Percentiles rank a stretch among this genome's conserved stretches.
phyloP scores from a whole-genome alignment of 768 basidiomycete species.

The Leccinum subtestaceum region DNA sequence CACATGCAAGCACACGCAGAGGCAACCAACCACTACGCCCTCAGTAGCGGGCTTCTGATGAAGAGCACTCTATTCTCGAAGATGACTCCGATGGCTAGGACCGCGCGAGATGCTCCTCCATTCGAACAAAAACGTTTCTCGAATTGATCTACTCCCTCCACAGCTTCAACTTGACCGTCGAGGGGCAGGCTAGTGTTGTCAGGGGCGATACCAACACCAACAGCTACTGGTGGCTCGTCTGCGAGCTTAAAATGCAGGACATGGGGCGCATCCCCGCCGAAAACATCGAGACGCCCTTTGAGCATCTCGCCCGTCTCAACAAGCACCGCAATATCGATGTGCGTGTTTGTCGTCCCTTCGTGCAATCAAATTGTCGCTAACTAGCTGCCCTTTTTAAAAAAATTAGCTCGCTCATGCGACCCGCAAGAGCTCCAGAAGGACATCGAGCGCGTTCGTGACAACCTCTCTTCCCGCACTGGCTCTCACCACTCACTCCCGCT shows the following conservation, averaged over 20 bases:
- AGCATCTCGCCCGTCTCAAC: constrained; percentile 91
- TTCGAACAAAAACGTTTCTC: constrained; percentile 91
- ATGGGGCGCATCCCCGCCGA: constrained; percentile 99
- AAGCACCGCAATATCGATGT: constrained; percentile 98
- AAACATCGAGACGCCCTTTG: constrained; percentile 98
- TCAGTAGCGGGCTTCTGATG: constrained; percentile 54
- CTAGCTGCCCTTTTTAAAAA: neutral
- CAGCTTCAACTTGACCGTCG: constrained; percentile 96
- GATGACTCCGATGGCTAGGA: constrained; percentile 80
- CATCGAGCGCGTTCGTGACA: constrained; percentile 51
- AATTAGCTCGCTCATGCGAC: constrained; percentile 33
- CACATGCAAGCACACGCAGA: constrained; percentile 49
- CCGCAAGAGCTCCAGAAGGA: constrained; percentile 56
- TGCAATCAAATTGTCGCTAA: neutral
- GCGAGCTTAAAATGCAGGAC: constrained; percentile 96
- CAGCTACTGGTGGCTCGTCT: constrained; percentile 99
- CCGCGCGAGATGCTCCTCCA: constrained; percentile 69
- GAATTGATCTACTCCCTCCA: constrained; percentile 91
- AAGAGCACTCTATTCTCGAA: constrained; percentile 79
- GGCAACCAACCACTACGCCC: constrained; percentile 37
- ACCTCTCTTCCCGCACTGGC: constrained; percentile 44
- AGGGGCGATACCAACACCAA: constrained; percentile 98
- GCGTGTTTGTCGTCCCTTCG: constrained; percentile 31
- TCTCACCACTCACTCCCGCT: constrained; percentile 49
- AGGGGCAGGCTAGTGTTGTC: constrained; percentile 97